These are phyloP conservation scores for Glebionis coronaria DNA, from an alignment of 129 eudicot species.

Conservation along the genomic window DNA sequence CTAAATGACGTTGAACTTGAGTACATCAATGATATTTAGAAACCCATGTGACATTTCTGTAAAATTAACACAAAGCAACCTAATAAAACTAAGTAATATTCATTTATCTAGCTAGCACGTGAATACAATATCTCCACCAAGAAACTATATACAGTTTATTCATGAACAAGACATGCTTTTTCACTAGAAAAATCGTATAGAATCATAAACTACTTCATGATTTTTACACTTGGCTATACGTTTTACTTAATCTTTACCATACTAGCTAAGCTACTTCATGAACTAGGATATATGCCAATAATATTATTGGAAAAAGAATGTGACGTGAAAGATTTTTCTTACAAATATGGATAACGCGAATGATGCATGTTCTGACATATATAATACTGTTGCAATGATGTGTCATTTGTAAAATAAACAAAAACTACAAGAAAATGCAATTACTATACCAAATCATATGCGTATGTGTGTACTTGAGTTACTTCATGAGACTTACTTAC, in stretches of 20 bases:
- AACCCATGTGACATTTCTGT: constrained; percentile 13
- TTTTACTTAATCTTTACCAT: too few species aligned
- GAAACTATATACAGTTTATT: not conserved
- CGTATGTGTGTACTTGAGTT: not conserved
- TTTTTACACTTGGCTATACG: not conserved
- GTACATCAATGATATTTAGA: not conserved
- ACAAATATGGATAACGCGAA: not conserved
- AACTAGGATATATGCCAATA: not conserved
- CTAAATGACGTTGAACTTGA: not conserved
- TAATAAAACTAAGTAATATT: too few species aligned
- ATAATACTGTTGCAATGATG: not conserved
- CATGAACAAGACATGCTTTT: not conserved
- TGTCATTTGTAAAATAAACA: not conserved
- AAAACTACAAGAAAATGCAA: not conserved
- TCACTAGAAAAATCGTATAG: not conserved
- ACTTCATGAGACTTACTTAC: not conserved
- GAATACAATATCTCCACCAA: constrained; percentile 10
- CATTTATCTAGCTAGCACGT: not conserved
- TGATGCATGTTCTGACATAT: constrained; percentile 2
- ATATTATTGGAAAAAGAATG: too few species aligned
- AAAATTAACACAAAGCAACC: too few species aligned
- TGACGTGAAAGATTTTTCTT: not conserved
- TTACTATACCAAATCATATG: not conserved
- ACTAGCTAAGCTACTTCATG: too few species aligned
- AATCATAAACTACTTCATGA: not conserved